A percentile compares a stretch with the other conserved stretches of the same genome.
Conservation (phyloP, 2,329 filamentous ascomycete genomes). For the Ilyonectria robusta region DNA sequence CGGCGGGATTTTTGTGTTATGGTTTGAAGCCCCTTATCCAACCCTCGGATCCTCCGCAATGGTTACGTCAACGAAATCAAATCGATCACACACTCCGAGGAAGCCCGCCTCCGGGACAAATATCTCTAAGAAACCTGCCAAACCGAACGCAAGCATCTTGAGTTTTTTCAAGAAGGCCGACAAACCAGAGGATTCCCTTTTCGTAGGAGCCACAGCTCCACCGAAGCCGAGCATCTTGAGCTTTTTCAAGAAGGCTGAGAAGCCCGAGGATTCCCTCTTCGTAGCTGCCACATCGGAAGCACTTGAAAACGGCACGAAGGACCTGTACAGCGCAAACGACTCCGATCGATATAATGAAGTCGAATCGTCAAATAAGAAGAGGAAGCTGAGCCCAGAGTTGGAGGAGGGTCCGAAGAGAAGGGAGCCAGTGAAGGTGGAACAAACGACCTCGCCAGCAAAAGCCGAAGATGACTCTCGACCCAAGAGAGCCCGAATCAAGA, state of each 20-base stretch:
- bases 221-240: slow-evolving; percentile 77
- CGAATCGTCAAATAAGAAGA: slow-evolving; percentile 50
- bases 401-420: slow-evolving; percentile 20
- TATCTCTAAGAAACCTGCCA: slow-evolving; percentile 54
- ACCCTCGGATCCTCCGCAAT: slow-evolving; percentile 43
- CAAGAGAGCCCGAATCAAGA: slow-evolving; percentile 47
- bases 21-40: neutral
- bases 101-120: slow-evolving; percentile 46
- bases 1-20: neutral
- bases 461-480: slow-evolving; percentile 27
- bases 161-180: slow-evolving; percentile 82
- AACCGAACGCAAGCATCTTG: slow-evolving; percentile 76
- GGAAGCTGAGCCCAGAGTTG: slow-evolving; percentile 46
- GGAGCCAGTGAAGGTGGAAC: slow-evolving; percentile 40
- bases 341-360: slow-evolving; percentile 53
- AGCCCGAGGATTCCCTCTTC: slow-evolving; percentile 72
- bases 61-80: slow-evolving; percentile 53
- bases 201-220: slow-evolving; percentile 57
- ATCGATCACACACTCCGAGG: slow-evolving; percentile 51
- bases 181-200: slow-evolving; percentile 71
- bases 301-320: slow-evolving; percentile 41
- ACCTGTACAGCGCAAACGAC: slow-evolving; percentile 49
- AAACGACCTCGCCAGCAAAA: slow-evolving; percentile 52
- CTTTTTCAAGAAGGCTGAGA: slow-evolving; percentile 80
- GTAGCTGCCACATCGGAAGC: slow-evolving; percentile 47